A percentile compares a stretch with the other conserved stretches of the same genome.
Evolutionary conservation across 257 asterid species (phyloP).

Genomic region (Solanum medicagineum): DNA sequence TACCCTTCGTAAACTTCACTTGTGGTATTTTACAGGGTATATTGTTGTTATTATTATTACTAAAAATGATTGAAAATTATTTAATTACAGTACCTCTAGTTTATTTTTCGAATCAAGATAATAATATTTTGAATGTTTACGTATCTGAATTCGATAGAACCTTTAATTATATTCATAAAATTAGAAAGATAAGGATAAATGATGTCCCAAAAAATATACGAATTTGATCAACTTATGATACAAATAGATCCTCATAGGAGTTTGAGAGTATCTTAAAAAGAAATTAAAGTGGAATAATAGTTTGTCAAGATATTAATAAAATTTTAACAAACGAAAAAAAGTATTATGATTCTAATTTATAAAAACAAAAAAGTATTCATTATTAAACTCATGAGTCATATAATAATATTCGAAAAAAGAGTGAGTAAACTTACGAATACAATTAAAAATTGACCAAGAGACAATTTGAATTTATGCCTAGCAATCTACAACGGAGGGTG

Average conservation of each 20-base stretch:
- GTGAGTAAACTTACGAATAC: not conserved
- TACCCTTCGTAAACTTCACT: rapidly evolving
- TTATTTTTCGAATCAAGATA: too few relatives aligned
- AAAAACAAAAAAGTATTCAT: not conserved
- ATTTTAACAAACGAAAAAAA: too few relatives aligned
- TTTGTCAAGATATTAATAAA: not conserved
- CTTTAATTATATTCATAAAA: not conserved
- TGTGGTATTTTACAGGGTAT: too few relatives aligned
- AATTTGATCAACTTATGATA: not conserved
- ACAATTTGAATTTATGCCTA: not conserved
- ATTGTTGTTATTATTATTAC: too few relatives aligned
- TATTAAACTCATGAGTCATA: not conserved
- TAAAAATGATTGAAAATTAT: too few relatives aligned
- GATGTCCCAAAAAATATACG: too few relatives aligned
- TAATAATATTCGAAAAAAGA: not conserved
- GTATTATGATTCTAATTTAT: too few relatives aligned
- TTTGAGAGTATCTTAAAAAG: not conserved
- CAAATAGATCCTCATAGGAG: not conserved
- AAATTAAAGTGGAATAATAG: not conserved
- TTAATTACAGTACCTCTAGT: too few relatives aligned
- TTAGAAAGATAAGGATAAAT: not conserved
- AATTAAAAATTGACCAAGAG: not conserved
- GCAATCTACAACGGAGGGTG: not conserved
- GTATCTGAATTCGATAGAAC: too few relatives aligned
- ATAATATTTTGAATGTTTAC: too few relatives aligned